These are phyloP conservation scores for Fusarium pseudonygamai DNA, from an alignment of 2,329 filamentous ascomycete genomes.

Conservation along the genomic window DNA sequence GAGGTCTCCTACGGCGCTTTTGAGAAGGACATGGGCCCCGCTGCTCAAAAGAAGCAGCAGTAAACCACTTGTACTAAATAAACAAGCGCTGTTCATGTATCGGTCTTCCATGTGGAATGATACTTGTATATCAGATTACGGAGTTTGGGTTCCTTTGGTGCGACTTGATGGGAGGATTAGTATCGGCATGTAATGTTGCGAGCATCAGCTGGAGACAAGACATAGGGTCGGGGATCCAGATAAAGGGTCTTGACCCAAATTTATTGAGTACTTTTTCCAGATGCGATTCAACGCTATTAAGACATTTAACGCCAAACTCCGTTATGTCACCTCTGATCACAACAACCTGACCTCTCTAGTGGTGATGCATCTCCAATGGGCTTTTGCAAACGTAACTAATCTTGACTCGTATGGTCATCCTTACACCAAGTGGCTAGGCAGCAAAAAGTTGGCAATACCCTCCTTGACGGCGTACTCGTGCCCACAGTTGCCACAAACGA, in stretches of 20 bases:
- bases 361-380: background rate
- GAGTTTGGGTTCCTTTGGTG: slow-evolving; percentile 44
- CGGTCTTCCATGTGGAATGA: slow-evolving; percentile 10
- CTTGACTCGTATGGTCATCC: background rate
- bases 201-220: slow-evolving; percentile 34
- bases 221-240: slow-evolving; percentile 17
- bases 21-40: slow-evolving; percentile 94
- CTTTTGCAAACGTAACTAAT: background rate
- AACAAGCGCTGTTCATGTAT: slow-evolving; percentile 23
- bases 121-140: slow-evolving; percentile 45
- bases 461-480: slow-evolving; percentile 96
- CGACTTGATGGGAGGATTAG: slow-evolving; percentile 37
- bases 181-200: slow-evolving; percentile 36
- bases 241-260: slow-evolving; percentile 12
- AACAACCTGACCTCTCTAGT: background rate
- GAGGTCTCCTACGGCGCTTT: slow-evolving; percentile 95
- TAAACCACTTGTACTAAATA: slow-evolving; percentile 33
- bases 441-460: slow-evolving; percentile 94
- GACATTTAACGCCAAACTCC: slow-evolving; percentile 42
- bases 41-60: slow-evolving; percentile 80
- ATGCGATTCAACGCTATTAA: slow-evolving; percentile 22
- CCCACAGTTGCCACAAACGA: slow-evolving; percentile 90
- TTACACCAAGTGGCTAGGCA: slow-evolving; percentile 88
- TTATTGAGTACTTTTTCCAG: slow-evolving; percentile 24
- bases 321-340: slow-evolving; percentile 19